These are phyloP conservation scores for Metschnikowia aberdeeniae DNA, from an alignment of 805 yeast genomes.

Conservation along the genomic window DNA sequence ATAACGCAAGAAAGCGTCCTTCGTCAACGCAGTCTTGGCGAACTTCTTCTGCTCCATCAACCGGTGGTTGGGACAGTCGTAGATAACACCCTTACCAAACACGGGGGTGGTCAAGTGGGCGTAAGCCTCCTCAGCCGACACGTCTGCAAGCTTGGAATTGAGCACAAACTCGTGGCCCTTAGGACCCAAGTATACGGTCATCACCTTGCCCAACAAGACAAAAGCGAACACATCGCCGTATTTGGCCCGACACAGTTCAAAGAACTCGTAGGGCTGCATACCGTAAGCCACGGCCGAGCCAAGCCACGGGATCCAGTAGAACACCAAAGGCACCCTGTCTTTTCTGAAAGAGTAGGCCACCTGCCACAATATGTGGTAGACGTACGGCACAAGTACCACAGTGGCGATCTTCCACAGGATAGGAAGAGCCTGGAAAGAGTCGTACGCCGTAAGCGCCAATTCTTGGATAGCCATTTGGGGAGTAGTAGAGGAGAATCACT, in stretches of 20 bases:
- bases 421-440: slow-evolving; percentile 23
- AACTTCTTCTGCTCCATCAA: slow-evolving; percentile 99
- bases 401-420: slow-evolving; percentile 28
- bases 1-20: slow-evolving; percentile 75
- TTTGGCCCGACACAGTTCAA: slow-evolving; percentile 68
- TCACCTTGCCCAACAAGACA: slow-evolving; percentile 78
- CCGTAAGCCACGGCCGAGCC: slow-evolving; percentile 91
- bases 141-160: slow-evolving; percentile 84
- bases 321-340: slow-evolving; percentile 86
- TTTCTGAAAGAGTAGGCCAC: slow-evolving; percentile 63
- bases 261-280: slow-evolving; percentile 89
- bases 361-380: slow-evolving; percentile 66
- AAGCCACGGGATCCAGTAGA: slow-evolving; percentile 92
- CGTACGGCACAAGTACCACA: slow-evolving; percentile 50
- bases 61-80: slow-evolving; percentile 90
- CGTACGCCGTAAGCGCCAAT: slow-evolving; percentile 10
- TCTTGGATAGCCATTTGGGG: slow-evolving; percentile 14
- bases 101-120: slow-evolving; percentile 98
- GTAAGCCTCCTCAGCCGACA: slow-evolving; percentile 95
- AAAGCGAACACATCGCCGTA: slow-evolving; percentile 94
- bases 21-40: slow-evolving; percentile 83
- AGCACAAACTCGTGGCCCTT: slow-evolving; percentile 96
- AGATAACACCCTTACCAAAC: slow-evolving; percentile 95
- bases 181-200: slow-evolving; percentile 96
- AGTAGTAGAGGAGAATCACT: neutral